Evolutionary conservation across 116 monocot genomes (phyloP).

Genomic region (Phalaenopsis hybrid): DNA sequence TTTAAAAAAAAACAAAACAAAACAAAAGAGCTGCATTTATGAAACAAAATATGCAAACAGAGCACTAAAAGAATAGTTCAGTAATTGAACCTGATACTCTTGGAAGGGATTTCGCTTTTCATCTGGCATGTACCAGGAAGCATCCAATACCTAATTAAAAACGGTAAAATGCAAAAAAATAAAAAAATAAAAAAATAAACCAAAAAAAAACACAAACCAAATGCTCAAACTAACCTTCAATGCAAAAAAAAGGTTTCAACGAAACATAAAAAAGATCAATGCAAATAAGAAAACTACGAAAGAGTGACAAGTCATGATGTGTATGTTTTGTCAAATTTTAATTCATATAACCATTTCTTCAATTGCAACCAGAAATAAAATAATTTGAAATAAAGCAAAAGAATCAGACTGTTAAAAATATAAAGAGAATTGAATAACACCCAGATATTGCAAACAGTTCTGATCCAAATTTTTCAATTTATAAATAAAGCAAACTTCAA

Average conservation of each 20-base stretch:
- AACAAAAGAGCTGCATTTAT: neutral
- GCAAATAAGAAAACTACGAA: neutral
- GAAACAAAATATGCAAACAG: neutral
- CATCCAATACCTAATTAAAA: slow-evolving; percentile 52
- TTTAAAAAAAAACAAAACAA: neutral
- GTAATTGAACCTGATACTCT: slow-evolving; percentile 58
- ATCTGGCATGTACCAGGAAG: slow-evolving; percentile 85
- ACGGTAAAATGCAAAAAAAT: neutral
- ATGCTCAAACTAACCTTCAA: neutral
- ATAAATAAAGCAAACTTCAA: neutral
- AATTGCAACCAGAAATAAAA: neutral
- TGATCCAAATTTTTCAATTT: neutral
- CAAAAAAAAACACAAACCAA: neutral
- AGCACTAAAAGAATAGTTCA: neutral
- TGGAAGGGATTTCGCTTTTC: slow-evolving; percentile 70
- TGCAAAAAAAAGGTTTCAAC: neutral
- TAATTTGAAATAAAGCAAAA: neutral
- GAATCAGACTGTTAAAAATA: neutral
- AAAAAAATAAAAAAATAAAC: neutral
- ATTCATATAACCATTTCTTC: neutral
- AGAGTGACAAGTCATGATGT: neutral
- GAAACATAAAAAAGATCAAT: neutral
- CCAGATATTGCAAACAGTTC: neutral
- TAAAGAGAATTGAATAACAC: too few species aligned
- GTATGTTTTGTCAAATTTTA: neutral